A percentile compares a stretch with the other conserved stretches of the same genome.
Evolutionary conservation across 345 rosid species (phyloP).

Genomic region (Turritis glabra): DNA sequence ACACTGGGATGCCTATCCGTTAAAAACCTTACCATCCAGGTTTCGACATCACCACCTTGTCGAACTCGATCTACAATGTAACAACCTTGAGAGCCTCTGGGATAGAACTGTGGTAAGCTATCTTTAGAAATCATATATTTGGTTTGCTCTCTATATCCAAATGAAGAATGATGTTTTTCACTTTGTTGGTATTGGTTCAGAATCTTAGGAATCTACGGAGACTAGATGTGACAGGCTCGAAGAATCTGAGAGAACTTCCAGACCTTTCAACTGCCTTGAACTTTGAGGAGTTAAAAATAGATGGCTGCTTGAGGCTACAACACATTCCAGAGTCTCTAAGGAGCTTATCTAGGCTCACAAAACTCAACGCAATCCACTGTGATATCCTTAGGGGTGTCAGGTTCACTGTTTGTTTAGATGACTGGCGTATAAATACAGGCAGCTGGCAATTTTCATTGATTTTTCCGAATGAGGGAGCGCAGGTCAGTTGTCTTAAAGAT

Average conservation of each 20-base stretch:
- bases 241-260: not conserved
- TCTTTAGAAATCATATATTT: not conserved
- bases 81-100: constrained; percentile 4
- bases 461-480: no score
- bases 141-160: no score
- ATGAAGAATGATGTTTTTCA: no score
- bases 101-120: not conserved
- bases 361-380: no score
- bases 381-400: no score
- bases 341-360: not conserved
- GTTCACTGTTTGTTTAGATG: no score
- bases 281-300: constrained; percentile 1
- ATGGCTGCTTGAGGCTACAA: not conserved
- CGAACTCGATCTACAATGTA: not conserved
- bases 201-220: not conserved
- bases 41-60: not conserved
- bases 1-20: constrained; percentile 26
- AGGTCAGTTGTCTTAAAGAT: not conserved
- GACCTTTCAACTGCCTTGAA: not conserved
- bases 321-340: not conserved
- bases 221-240: constrained; percentile 20
- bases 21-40: not conserved
- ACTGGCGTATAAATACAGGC: no score
- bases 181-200: not conserved
- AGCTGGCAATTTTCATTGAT: no score